These are phyloP conservation scores for Suhomyces prunicola DNA, from an alignment of 805 yeast genomes.

Conservation along the genomic window DNA sequence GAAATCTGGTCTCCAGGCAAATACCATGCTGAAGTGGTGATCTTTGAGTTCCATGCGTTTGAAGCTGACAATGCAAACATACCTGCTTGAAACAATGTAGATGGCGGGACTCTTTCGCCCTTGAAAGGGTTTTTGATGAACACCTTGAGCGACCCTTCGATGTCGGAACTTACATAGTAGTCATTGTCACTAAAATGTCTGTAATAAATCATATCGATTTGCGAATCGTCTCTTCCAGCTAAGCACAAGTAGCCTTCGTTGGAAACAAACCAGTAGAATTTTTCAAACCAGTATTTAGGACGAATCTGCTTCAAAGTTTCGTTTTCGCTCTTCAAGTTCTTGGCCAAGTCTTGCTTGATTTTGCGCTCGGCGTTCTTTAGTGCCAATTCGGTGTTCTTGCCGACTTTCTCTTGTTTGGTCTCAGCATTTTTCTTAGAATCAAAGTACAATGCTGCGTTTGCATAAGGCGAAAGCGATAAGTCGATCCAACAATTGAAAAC, in stretches of 20 bases:
- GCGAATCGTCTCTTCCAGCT: conserved; percentile 80
- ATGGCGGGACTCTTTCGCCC: conserved; percentile 74
- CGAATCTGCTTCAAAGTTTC: conserved; percentile 58
- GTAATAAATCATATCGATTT: conserved; percentile 75
- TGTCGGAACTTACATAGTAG: conserved; percentile 67
- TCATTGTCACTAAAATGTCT: conserved; percentile 76
- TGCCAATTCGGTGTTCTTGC: conserved; percentile 71
- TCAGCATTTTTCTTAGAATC: conserved; percentile 72
- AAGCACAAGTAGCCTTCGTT: conserved; percentile 83
- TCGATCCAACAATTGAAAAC: conserved; percentile 60
- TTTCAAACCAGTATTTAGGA: conserved; percentile 86
- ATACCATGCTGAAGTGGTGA: conserved; percentile 83
- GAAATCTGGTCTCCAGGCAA: conserved; percentile 66
- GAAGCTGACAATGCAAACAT: conserved; percentile 77
- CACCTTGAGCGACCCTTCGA: conserved; percentile 70
- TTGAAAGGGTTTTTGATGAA: conserved; percentile 76
- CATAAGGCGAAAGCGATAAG: conserved; percentile 71
- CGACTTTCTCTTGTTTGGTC: conserved; percentile 77
- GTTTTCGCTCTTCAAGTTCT: conserved; percentile 52
- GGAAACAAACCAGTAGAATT: conserved; percentile 90
- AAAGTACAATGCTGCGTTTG: conserved; percentile 82
- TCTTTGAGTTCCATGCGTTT: conserved; percentile 86
- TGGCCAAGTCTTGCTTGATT: conserved; percentile 68
- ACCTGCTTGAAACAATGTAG: conserved; percentile 87
- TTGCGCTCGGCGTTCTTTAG: conserved; percentile 78